These are phyloP conservation scores for Aspergillus uvarum DNA, from an alignment of 2,329 filamentous ascomycete genomes.

Conservation along the genomic window DNA sequence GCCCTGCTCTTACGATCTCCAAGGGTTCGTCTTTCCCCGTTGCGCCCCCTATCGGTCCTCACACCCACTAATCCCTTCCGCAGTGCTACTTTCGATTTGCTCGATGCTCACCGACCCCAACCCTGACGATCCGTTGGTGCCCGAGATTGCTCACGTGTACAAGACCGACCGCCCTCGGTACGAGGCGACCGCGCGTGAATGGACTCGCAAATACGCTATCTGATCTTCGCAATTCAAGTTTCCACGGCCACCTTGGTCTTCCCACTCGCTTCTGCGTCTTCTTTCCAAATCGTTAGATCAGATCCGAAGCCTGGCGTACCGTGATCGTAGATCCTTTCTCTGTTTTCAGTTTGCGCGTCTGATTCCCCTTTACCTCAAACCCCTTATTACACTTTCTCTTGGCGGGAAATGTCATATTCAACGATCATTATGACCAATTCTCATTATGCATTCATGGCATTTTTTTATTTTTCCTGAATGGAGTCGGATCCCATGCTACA, in stretches of 20 bases:
- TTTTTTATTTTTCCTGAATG: conserved; percentile 26
- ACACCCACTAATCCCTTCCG: conserved; percentile 10
- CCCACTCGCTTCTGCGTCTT: conserved; percentile 27
- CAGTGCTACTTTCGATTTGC: conserved; percentile 97
- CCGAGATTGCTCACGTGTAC: conserved; percentile 99
- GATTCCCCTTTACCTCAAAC: conserved; percentile 19
- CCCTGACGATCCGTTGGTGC: conserved; percentile 96
- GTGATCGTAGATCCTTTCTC: conserved; percentile 39
- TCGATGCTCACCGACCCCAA: conserved; percentile 99
- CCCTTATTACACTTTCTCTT: conserved; percentile 23
- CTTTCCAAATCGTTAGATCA: conserved; percentile 35
- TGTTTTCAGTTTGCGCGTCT: conserved; percentile 27
- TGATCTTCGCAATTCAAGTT: conserved; percentile 48
- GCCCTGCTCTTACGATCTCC: conserved; percentile 94
- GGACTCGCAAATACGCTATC: conserved; percentile 99
- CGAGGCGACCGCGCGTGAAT: conserved; percentile 94
- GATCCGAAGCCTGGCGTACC: conserved; percentile 40
- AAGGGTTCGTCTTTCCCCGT: conserved; percentile 68
- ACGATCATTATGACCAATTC: conserved; percentile 41
- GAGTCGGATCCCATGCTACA: conserved; percentile 24
- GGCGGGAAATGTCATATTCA: conserved; percentile 37
- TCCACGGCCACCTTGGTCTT: conserved; percentile 28
- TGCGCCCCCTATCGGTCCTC: not conserved
- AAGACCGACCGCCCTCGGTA: conserved; percentile 97
- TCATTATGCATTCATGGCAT: conserved; percentile 41